Evolutionary conservation across 1,284 basidiomycete genomes (phyloP).

Genomic region (Puccinia hordei): DNA sequence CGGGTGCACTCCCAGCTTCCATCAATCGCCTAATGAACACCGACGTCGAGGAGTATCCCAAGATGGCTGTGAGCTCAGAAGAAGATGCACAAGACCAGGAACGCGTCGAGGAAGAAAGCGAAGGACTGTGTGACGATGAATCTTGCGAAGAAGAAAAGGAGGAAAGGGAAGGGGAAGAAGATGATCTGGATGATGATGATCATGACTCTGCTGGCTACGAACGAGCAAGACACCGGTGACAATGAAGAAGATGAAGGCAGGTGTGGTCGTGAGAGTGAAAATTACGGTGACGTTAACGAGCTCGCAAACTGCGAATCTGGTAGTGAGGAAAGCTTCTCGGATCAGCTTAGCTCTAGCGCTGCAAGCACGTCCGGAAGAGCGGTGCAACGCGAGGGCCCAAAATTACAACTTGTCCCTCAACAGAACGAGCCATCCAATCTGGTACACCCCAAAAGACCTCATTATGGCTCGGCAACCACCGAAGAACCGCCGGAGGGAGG

Average conservation of each 20-base stretch:
- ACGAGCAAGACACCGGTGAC: not conserved
- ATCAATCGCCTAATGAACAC: constrained; percentile 34
- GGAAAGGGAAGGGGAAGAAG: not conserved
- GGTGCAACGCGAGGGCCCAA: not conserved
- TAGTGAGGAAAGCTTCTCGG: not conserved
- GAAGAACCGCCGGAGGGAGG: not conserved
- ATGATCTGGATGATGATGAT: not conserved
- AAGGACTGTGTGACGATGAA: not conserved
- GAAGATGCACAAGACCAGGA: constrained; percentile 14
- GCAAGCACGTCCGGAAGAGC: not conserved
- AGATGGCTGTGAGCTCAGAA: not conserved
- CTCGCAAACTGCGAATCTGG: not conserved
- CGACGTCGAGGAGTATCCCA: not conserved
- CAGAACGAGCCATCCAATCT: not conserved
- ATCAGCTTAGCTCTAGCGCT: constrained; percentile 7
- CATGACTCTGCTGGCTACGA: not conserved
- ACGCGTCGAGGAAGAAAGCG: not conserved
- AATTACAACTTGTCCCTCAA: not conserved
- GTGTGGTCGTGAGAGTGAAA: not conserved
- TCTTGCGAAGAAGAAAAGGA: not conserved
- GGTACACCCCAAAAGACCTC: no score
- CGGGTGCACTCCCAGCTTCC: constrained; percentile 6
- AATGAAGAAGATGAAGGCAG: not conserved
- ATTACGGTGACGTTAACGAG: not conserved
- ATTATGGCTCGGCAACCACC: not conserved